Evolutionary conservation across 805 yeast species (phyloP), one percentile per base, ranked within the genome.

Genomic region (Candida andamanensis): DNA sequence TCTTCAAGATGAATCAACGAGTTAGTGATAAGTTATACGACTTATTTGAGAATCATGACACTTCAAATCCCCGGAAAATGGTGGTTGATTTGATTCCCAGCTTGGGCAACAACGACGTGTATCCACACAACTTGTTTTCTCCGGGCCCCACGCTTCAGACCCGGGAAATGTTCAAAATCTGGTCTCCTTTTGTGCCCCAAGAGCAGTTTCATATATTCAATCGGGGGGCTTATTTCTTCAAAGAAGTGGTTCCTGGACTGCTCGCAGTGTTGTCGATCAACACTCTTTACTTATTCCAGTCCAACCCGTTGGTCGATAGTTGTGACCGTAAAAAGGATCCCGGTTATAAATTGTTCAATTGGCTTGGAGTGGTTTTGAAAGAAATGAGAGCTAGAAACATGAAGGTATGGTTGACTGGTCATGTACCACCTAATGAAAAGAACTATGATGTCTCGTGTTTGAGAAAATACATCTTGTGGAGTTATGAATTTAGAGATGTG

Each of bases 81-180:
- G 62, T 60, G 25, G 72, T 53, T 9, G 56, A 50, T 22, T 64
- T 83, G 9, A 60, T 85, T 18, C 95, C 95, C 21, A 70, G 82
- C 33, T 54, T 85, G 24, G 95, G 95, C 2, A 85, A 85, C 51
- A 85, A 85, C 50, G 95, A 86, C 52, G 95, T 85, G 3, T 85
- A 76, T 52, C 95, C 95, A 1, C 95, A 85, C 58, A 85, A 85
- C 50, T 60, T 85, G 52, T 82, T 84, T 54, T 74, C 90, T 0
- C 76, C 86, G 1, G 95, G 95, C 0, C 95, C 95, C 11, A 83
- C 94, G n/a, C 58, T 82, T 39, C 94, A 85, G 53, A 85, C 94
- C 0, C 63, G 92, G 48, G 89, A 83, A 54, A 57, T 84, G 54
- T 80, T 65, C 58, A 71, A 69, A 39, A 77, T 85, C 30, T 85